Evolutionary conservation across 2,329 filamentous ascomycete species (phyloP).

Genomic region (Pseudopyrenochaeta lycopersici): DNA sequence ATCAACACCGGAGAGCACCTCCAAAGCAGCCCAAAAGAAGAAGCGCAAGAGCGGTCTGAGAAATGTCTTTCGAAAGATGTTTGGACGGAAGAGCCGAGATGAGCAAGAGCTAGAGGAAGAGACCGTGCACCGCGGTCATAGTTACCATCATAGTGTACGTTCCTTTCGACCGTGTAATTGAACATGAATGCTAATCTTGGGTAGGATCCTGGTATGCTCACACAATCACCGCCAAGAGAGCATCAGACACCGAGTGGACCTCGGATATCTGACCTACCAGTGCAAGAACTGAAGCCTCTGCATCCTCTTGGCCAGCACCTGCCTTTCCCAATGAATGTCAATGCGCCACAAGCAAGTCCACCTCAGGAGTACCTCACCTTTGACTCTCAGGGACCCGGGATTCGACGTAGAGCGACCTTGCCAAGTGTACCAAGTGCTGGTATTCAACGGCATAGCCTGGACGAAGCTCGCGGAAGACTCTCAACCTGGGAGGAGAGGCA

Average conservation of each 20-base stretch:
- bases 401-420: slow-evolving; percentile 46
- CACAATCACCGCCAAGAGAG: slow-evolving; percentile 31
- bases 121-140: slow-evolving; percentile 33
- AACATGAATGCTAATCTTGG: slow-evolving; percentile 11
- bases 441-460: slow-evolving; percentile 38
- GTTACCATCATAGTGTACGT: slow-evolving; percentile 48
- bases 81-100: slow-evolving; percentile 43
- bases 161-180: background rate
- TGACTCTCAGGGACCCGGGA: slow-evolving; percentile 29
- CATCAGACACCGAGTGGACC: slow-evolving; percentile 27
- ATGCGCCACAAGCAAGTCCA: slow-evolving; percentile 47
- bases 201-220: slow-evolving; percentile 44
- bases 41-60: slow-evolving; percentile 48
- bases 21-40: slow-evolving; percentile 38
- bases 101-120: slow-evolving; percentile 34
- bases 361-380: slow-evolving; percentile 47
- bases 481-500: slow-evolving; percentile 39
- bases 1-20: slow-evolving; percentile 39
- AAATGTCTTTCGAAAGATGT: slow-evolving; percentile 50
- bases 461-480: slow-evolving; percentile 32
- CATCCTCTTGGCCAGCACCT: slow-evolving; percentile 48
- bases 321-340: slow-evolving; percentile 53
- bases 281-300: slow-evolving; percentile 42
- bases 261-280: slow-evolving; percentile 47
- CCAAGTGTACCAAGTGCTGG: slow-evolving; percentile 39